Evolutionary conservation across 768 basidiomycete genomes (phyloP).

Genomic region (Botryobasidium botryosum): DNA sequence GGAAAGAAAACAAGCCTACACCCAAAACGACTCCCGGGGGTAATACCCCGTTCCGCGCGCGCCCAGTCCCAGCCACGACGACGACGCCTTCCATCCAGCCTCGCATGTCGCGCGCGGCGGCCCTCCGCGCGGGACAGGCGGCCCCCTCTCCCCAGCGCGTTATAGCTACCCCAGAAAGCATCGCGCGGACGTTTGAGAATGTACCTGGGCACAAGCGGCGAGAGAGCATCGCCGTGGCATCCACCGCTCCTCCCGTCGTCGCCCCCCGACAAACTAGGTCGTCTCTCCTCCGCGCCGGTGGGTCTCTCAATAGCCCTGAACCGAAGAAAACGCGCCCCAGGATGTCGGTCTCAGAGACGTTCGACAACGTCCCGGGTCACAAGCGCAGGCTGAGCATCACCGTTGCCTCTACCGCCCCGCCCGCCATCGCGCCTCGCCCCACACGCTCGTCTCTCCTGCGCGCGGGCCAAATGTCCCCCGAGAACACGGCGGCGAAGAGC

Average conservation of each 20-base stretch:
- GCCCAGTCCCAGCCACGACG: conserved; percentile 45
- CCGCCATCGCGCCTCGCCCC: conserved; percentile 61
- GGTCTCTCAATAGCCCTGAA: not conserved
- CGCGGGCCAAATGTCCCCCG: conserved; percentile 38
- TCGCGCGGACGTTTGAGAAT: conserved; percentile 10
- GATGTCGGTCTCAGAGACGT: conserved; percentile 5
- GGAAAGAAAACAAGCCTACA: too few species aligned
- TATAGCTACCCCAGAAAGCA: conserved; percentile 5
- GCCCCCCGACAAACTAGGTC: conserved; percentile 10
- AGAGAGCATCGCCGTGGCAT: conserved; percentile 10
- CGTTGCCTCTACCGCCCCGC: conserved; percentile 22
- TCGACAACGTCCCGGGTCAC: conserved; percentile 13
- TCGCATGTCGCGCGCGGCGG: conserved; percentile 11
- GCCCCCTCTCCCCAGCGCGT: not conserved
- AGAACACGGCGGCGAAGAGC: too few species aligned
- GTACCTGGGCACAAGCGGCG: conserved; percentile 12
- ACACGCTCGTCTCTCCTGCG: conserved; percentile 61
- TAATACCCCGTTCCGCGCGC: conserved; percentile 39
- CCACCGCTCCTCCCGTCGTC: conserved; percentile 8
- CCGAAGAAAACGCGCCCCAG: conserved; percentile 1
- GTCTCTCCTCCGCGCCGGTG: conserved; percentile 6
- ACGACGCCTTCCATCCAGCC: conserved; percentile 13
- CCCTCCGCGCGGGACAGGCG: conserved; percentile 11
- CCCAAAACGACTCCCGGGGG: not conserved
- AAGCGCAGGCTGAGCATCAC: conserved; percentile 12